Evolutionary conservation across 228 moss, liverwort and hornwort species (phyloP).

Genomic region (Sphagnum magellanicum): DNA sequence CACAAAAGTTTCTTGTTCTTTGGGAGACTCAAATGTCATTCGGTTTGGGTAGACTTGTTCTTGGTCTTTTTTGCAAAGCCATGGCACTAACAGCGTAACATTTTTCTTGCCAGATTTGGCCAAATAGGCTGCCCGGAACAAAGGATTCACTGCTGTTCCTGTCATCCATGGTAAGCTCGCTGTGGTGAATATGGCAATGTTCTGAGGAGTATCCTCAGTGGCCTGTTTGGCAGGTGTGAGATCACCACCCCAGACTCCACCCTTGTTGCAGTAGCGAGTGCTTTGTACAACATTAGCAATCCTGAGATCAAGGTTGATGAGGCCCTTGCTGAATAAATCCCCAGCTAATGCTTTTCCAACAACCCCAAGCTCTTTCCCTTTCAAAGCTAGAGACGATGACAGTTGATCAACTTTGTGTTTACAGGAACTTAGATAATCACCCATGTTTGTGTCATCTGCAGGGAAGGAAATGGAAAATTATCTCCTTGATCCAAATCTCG

Average conservation of each 20-base stretch:
- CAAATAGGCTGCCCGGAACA: conserved; percentile 93
- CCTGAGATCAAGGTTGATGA: conserved; percentile 52
- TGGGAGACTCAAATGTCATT: conserved; percentile 86
- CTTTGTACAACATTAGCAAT: conserved; percentile 97
- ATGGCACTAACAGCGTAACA: conserved; percentile 90
- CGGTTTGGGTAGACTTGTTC: conserved; percentile 90
- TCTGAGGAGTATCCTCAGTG: conserved; percentile 46
- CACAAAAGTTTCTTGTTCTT: conserved; percentile 85
- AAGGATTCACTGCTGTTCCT: conserved; percentile 94
- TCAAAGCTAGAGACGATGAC: neutral
- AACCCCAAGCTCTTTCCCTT: conserved; percentile 13
- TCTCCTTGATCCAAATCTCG: neutral
- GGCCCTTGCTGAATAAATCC: too few species aligned
- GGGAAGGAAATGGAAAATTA: neutral
- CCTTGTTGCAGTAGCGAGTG: conserved; percentile 93
- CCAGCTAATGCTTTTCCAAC: conserved; percentile 46
- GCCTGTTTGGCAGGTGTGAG: conserved; percentile 35
- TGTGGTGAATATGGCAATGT: conserved; percentile 91
- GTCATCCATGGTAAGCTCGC: conserved; percentile 99
- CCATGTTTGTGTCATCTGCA: conserved; percentile 82
- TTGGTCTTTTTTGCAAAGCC: conserved; percentile 88
- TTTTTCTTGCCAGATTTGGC: conserved; percentile 87
- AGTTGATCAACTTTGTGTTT: conserved; percentile 38
- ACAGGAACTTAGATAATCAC: conserved; percentile 78
- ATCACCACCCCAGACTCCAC: conserved; percentile 73